phyloP scores from a whole-genome alignment of 2,329 filamentous ascomycete species.

The Neopestalotiopsis sp. region DNA sequence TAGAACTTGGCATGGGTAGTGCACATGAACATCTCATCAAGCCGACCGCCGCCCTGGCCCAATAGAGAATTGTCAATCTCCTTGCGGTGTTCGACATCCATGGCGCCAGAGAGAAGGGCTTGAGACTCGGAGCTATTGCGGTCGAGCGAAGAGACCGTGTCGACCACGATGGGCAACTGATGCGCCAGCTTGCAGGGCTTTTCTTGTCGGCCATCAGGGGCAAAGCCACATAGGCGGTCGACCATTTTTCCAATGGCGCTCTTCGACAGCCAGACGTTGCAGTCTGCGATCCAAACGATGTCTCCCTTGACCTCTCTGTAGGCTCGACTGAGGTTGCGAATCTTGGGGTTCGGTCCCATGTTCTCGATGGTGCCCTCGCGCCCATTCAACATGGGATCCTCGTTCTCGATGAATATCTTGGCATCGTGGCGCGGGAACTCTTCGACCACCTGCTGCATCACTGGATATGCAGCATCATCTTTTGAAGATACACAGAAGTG shows the following conservation, averaged over 20 bases:
- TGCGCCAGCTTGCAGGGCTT: conserved; percentile 90
- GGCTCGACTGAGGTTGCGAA: conserved; percentile 91
- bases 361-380: conserved; percentile 55
- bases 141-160: conserved; percentile 56
- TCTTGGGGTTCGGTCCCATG: conserved; percentile 97
- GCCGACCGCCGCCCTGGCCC: conserved; percentile 71
- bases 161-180: conserved; percentile 88
- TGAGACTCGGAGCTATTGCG: conserved; percentile 33
- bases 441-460: conserved; percentile 72
- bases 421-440: conserved; percentile 78
- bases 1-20: conserved; percentile 98
- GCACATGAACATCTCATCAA: conserved; percentile 95
- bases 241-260: conserved; percentile 88
- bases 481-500: conserved; percentile 81
- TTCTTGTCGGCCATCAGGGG: conserved; percentile 49
- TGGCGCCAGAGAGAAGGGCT: conserved; percentile 40
- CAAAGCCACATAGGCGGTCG: conserved; percentile 78
- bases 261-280: conserved; percentile 89
- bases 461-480: conserved; percentile 77
- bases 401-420: conserved; percentile 78
- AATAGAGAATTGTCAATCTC: conserved; percentile 32
- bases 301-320: conserved; percentile 89
- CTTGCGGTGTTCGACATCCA: conserved; percentile 37
- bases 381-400: conserved; percentile 74
- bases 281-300: conserved; percentile 93